Evolutionary conservation across 2,329 filamentous ascomycete species (phyloP).

Genomic region (Fonsecaea erecta): DNA sequence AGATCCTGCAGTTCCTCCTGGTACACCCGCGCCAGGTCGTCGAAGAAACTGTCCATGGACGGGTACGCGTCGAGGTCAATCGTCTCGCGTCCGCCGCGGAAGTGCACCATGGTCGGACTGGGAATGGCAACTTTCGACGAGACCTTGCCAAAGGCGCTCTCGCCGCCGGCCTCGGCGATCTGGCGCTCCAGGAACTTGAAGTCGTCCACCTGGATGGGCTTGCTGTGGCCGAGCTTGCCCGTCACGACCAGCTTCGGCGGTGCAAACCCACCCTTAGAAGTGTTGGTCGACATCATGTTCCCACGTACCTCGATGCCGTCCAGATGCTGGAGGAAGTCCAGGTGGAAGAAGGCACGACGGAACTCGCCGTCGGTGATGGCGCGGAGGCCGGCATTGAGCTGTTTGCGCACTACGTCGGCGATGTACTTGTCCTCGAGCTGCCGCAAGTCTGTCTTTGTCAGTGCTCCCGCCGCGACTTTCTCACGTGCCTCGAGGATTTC

Average conservation of each 20-base stretch:
- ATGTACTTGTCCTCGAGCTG: constrained; percentile 58
- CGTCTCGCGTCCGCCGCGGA: constrained; percentile 59
- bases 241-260: constrained; percentile 61
- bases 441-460: constrained; percentile 53
- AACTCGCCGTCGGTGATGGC: constrained; percentile 63
- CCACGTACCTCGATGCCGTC: constrained; percentile 60
- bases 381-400: constrained; percentile 56
- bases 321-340: constrained; percentile 62
- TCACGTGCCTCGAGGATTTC: constrained; percentile 56
- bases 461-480: constrained; percentile 51
- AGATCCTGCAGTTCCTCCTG: constrained; percentile 60
- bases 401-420: constrained; percentile 53
- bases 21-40: constrained; percentile 60
- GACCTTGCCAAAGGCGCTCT: constrained; percentile 33
- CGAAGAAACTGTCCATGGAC: constrained; percentile 60
- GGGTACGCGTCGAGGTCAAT: constrained; percentile 61
- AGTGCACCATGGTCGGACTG: constrained; percentile 64
- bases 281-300: constrained; percentile 41
- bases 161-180: constrained; percentile 43
- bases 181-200: constrained; percentile 59
- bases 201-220: constrained; percentile 62
- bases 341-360: constrained; percentile 62
- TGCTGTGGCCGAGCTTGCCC: constrained; percentile 59
- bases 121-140: constrained; percentile 61
- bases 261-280: constrained; percentile 44